A percentile compares a stretch with the other conserved stretches of the same genome.
Evolutionary conservation across 2,329 filamentous ascomycete species (phyloP).

Genomic region (Aspergillus sp.): DNA sequence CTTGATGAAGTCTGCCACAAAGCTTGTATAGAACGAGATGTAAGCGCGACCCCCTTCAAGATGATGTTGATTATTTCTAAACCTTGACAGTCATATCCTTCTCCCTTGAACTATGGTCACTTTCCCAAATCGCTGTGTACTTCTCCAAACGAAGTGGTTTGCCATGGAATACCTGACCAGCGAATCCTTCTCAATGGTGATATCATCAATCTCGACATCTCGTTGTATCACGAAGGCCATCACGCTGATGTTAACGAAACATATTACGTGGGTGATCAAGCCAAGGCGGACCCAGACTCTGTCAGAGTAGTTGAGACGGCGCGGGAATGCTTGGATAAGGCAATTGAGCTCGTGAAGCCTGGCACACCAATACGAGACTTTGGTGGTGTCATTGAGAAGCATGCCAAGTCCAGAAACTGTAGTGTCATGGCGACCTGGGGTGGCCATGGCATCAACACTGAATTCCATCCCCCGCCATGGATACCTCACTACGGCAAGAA

Average conservation of each 20-base stretch:
- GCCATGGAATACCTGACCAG: slow-evolving; percentile 89
- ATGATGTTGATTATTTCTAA: background rate
- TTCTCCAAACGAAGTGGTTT: slow-evolving; percentile 87
- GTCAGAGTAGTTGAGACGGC: slow-evolving; percentile 80
- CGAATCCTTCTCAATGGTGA: slow-evolving; percentile 76
- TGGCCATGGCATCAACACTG: slow-evolving; percentile 78
- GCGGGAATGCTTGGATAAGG: slow-evolving; percentile 70
- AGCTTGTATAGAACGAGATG: slow-evolving; percentile 70
- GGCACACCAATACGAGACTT: slow-evolving; percentile 80
- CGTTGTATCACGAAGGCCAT: slow-evolving; percentile 80
- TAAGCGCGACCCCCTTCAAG: slow-evolving; percentile 39
- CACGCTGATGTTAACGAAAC: slow-evolving; percentile 93
- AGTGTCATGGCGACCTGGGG: slow-evolving; percentile 85
- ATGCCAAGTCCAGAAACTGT: slow-evolving; percentile 69
- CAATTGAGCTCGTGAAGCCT: slow-evolving; percentile 80
- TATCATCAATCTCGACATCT: slow-evolving; percentile 89
- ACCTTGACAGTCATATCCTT: slow-evolving; percentile 68
- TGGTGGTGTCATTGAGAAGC: slow-evolving; percentile 82
- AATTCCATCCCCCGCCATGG: slow-evolving; percentile 85
- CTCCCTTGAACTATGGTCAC: slow-evolving; percentile 80
- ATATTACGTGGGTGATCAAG: slow-evolving; percentile 83
- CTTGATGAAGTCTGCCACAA: slow-evolving; percentile 87
- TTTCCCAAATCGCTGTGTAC: slow-evolving; percentile 95
- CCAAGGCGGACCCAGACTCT: slow-evolving; percentile 67
- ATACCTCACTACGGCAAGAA: slow-evolving; percentile 94